Percentiles rank a stretch among this genome's conserved stretches.
Conservation (phyloP, 129 eudicot species). For the Pulicaria dysenterica region DNA sequence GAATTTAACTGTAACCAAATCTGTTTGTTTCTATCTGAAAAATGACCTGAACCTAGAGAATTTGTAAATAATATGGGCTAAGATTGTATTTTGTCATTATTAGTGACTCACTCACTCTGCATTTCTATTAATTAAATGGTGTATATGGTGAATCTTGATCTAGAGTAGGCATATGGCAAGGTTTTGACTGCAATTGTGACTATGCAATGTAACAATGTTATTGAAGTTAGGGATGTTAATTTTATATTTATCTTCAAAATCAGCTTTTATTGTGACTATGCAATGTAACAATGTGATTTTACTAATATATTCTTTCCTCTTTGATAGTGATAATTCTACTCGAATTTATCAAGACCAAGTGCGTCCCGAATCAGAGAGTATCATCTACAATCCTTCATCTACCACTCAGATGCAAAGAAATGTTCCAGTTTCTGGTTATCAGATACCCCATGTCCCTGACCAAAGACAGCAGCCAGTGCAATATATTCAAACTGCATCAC, state of each 20-base stretch:
- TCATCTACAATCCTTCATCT: slow-evolving; percentile 47
- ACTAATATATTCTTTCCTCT: slow-evolving; percentile 10
- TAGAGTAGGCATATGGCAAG: neutral
- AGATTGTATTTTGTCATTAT: slow-evolving; percentile 10
- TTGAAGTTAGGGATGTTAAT: slow-evolving; percentile 1
- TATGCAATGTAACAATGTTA: neutral
- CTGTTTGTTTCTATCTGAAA: no score
- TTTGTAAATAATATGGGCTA: neutral
- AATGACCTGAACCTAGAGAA: neutral
- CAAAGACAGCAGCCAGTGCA: slow-evolving; percentile 55
- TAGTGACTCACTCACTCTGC: neutral
- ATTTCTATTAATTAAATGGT: neutral
- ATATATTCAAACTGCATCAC: slow-evolving; percentile 54
- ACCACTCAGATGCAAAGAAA: slow-evolving; percentile 44
- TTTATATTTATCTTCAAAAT: neutral
- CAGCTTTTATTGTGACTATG: no score
- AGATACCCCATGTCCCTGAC: slow-evolving; percentile 46
- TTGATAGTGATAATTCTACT: slow-evolving; percentile 53
- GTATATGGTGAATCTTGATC: neutral
- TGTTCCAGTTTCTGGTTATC: slow-evolving; percentile 49
- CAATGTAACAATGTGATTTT: no score
- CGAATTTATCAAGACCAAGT: slow-evolving; percentile 53
- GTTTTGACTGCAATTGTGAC: neutral
- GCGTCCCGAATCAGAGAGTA: slow-evolving; percentile 47
- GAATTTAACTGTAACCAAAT: neutral